A percentile compares a stretch with the other conserved stretches of the same genome.
Conservation (phyloP, 495 filamentous ascomycete species). For the Aspergillus sclerotiicarbonarius region DNA sequence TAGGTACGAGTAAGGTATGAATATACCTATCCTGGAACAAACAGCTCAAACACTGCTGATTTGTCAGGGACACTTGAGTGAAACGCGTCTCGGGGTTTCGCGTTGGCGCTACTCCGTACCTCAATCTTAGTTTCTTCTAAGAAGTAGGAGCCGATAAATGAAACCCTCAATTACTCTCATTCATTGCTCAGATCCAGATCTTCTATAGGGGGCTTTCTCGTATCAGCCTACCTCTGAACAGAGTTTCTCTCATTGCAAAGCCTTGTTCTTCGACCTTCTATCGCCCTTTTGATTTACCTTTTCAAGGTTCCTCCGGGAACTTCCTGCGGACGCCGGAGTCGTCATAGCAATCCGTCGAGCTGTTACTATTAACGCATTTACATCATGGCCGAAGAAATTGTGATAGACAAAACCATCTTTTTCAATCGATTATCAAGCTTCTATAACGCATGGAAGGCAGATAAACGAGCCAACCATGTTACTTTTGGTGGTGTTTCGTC, state of each 20-base stretch:
- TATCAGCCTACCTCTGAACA: neutral
- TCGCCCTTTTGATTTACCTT: neutral
- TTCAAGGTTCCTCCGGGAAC: neutral
- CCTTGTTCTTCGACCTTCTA: neutral
- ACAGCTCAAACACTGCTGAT: constrained; percentile 16
- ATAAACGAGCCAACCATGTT: constrained; percentile 75
- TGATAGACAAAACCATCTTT: constrained; percentile 88
- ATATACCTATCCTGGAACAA: constrained; percentile 4
- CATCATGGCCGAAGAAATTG: constrained; percentile 65
- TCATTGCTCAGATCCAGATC: neutral
- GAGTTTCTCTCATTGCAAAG: neutral
- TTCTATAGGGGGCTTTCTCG: neutral
- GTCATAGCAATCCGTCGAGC: constrained; percentile 4
- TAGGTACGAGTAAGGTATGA: too few species aligned
- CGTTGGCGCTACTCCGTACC: neutral
- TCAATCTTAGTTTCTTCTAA: neutral
- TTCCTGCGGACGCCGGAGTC: neutral
- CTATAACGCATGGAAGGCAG: constrained; percentile 87
- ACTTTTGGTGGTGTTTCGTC: constrained; percentile 82
- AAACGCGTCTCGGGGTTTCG: constrained; percentile 5
- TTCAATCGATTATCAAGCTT: constrained; percentile 87
- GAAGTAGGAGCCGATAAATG: neutral
- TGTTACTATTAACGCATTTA: constrained; percentile 17
- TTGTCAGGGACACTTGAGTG: neutral
- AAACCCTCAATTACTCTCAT: neutral